Evolutionary conservation across 2,329 filamentous ascomycete genomes (phyloP), one percentile per base, ranked within the genome.

Genomic region (Phaeosphaeriaceae sp.): DNA sequence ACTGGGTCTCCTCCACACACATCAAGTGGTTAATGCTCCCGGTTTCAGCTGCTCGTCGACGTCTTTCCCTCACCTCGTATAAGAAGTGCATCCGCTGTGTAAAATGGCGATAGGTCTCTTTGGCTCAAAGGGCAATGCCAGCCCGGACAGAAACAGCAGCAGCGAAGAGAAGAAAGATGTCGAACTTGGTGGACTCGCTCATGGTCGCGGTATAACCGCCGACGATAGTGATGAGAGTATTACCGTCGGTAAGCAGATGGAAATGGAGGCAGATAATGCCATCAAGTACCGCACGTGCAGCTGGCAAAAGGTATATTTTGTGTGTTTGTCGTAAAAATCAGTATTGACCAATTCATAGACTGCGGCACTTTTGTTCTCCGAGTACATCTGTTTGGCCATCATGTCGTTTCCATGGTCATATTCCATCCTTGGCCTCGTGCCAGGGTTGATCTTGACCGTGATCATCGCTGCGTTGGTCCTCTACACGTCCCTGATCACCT

Each of bases 341-440:
- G 6, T 36, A 13, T 15, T 36, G 31, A 36, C 11, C 13, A 36
- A 15, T 13, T 13, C 31, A 52, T 69, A 90, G 90, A 97, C 93
- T 53, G 92, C 93, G 0, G 92, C 90, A 1, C 78, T 97, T 67
- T 87, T 97, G 51, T 97, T 97, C 79, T 95, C 92, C 51, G 93
- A 97, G 82, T 97, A 97, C 76, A 97, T 97, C 58, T 96, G 92
- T 76, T 81, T 97, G 78, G 86, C 86, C 21, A 97, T 97, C 74
- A 97, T 97, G 93, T 96, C 91, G 51, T 97, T 97, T 68, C 93
- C 93, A 0, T 96, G 91, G 85, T 96, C 92, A 0, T 97, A 97
- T 78, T 91, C 92, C 45, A 81, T 94, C 25, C 85, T 97, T 7
- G 93, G 93, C 7, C 84, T 97, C 17, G 91, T 97, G 0, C 93